Conservation (phyloP, 768 basidiomycete species). For the Mycena maculata region DNA sequence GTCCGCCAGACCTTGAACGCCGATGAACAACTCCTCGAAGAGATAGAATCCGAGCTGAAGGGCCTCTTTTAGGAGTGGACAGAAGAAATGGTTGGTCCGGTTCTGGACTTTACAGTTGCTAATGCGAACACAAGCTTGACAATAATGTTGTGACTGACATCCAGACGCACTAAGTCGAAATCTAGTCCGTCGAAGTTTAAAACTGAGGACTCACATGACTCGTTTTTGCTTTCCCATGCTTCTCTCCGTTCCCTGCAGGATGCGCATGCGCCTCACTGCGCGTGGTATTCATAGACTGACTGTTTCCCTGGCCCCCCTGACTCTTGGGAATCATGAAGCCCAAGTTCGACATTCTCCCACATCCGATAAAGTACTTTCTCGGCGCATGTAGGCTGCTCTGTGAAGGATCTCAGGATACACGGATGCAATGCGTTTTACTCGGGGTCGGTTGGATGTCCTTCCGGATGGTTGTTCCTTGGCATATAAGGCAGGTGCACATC, state of each 20-base stretch:
- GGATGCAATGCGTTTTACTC: neutral
- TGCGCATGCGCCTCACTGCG: no score
- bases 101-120: no score
- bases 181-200: no score
- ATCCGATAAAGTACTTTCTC: slow-evolving; percentile 1
- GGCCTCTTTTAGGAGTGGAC: neutral
- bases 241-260: neutral
- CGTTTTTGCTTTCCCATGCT: no score
- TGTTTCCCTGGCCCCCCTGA: neutral
- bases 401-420: slow-evolving; percentile 8
- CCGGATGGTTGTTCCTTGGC: neutral
- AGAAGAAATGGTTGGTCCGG: no score
- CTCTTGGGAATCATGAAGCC: neutral
- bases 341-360: neutral
- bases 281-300: neutral
- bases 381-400: neutral
- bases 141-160: no score
- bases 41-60: neutral
- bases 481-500: slow-evolving; percentile 20
- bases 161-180: no score
- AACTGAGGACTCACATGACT: no score
- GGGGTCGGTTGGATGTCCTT: neutral
- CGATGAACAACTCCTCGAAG: neutral
- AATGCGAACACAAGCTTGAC: no score
- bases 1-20: neutral